Evolutionary conservation across 768 basidiomycete genomes (phyloP), one percentile per base, ranked within the genome.

Genomic region (Boletus rufocinnamomeus): DNA sequence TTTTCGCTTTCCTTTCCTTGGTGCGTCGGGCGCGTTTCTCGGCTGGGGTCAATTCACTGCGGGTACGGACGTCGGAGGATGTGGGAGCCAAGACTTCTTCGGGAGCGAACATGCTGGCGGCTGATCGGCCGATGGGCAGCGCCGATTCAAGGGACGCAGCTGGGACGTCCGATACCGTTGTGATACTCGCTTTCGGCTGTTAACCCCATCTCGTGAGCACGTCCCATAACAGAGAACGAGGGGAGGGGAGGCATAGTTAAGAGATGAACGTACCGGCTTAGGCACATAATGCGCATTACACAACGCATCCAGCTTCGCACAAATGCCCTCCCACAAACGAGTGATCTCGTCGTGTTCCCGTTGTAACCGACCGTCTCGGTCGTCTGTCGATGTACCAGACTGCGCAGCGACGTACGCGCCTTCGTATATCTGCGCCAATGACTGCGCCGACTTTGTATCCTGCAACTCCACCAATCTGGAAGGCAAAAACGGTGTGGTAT

Each of bases 281-380:
- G 96, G 97, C 17, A 92, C 89, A 71, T 94, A 98, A 72, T 98
- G 93, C 2, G 95, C 87, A 69, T 98, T 98, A 71, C 91, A 92
- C 37, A 98, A 77, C 21, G 96, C 93, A 74, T 98, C 97, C 37
- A 98, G 78, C 69, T 96, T 97, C 46, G 82, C 78, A 57, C 87
- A 92, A 37, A 99, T 88, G 47, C 81, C 82, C 54, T 93, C 91
- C 93, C 96, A 98, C 11, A 87, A 64, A 50, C 79, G 77, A 56
- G 90, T 87, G 52, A 98, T 86, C 71, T 91, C 95, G 16, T 87
- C 85, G 71, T 98, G 96, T 71, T 97, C 93, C 68, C 91, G 89
- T 68, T 82, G 78, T 38, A 98, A 78, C 71, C 92, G 95, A 21
- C 89, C 93, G 63, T 98, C 95, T 8, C 93, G 80, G 64, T 95